phyloP scores from a whole-genome alignment of 768 basidiomycete species.

The Floccularia luteovirens region DNA sequence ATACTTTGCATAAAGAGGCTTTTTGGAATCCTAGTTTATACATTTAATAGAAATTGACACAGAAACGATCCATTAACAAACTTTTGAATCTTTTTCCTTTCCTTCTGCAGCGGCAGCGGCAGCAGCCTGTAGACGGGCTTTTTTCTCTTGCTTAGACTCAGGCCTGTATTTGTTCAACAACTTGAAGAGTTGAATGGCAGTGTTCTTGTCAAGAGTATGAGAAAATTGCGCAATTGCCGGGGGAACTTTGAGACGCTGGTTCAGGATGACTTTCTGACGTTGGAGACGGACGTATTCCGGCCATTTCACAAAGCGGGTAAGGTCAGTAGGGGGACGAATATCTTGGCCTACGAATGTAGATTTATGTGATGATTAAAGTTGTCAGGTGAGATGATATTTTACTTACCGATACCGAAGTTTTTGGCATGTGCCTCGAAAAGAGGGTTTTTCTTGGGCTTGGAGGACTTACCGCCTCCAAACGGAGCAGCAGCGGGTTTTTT shows the following conservation, averaged over 20 bases:
- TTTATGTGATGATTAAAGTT: neutral
- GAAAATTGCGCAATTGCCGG: conserved; percentile 97
- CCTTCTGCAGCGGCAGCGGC: conserved; percentile 76
- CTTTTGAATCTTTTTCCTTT: conserved; percentile 56
- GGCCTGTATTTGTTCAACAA: conserved; percentile 96
- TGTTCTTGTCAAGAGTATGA: conserved; percentile 99
- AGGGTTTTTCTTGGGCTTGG: conserved; percentile 87
- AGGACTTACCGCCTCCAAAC: conserved; percentile 67
- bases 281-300: conserved; percentile 98
- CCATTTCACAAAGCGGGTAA: conserved; percentile 99
- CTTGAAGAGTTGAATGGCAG: conserved; percentile 96
- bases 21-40: conserved; percentile 69
- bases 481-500: conserved; percentile 87
- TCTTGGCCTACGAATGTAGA: conserved; percentile 69
- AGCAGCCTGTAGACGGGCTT: conserved; percentile 76
- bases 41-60: neutral
- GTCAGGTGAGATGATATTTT: neutral
- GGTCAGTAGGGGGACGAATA: conserved; percentile 80
- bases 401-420: conserved; percentile 92
- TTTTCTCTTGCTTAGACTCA: conserved; percentile 96
- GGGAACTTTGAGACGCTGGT: conserved; percentile 97
- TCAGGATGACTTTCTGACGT: conserved; percentile 95
- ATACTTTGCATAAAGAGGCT: conserved; percentile 92
- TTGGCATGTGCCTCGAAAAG: conserved; percentile 86
- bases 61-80: conserved; percentile 10